Conservation (phyloP, 1,284 basidiomycete species). For the Rhodotorula glutinis region DNA sequence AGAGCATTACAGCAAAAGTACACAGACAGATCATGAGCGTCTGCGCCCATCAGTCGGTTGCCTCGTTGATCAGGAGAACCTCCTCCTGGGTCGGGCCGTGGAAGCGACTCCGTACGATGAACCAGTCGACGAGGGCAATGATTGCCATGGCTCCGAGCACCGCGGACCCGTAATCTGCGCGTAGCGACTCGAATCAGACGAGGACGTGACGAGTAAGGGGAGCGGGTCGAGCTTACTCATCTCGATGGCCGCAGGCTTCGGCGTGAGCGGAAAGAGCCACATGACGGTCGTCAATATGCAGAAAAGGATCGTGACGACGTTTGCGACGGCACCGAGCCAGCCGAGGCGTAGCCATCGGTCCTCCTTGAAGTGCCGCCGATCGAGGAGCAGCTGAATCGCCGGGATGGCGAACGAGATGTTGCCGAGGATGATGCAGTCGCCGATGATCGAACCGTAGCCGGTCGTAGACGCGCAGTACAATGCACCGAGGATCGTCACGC, state of each 20-base stretch:
- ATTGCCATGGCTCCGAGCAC: constrained; percentile 34
- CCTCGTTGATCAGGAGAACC: neutral
- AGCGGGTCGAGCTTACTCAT: constrained; percentile 44
- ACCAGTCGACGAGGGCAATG: constrained; percentile 47
- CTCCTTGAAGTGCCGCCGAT: constrained; percentile 46
- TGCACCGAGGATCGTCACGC: constrained; percentile 49
- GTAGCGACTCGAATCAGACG: neutral
- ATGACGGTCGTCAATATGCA: constrained; percentile 51
- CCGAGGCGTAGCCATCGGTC: constrained; percentile 35
- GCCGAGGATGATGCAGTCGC: constrained; percentile 49
- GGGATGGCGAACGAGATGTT: constrained; percentile 51
- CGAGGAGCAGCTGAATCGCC: constrained; percentile 48
- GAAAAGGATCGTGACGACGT: constrained; percentile 49
- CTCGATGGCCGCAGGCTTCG: constrained; percentile 47
- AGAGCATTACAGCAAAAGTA: too few relatives aligned
- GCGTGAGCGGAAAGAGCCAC: constrained; percentile 53
- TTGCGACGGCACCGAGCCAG: constrained; percentile 46
- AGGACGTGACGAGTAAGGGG: neutral
- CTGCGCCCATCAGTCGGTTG: neutral
- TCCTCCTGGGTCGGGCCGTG: constrained; percentile 3
- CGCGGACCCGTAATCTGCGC: constrained; percentile 45
- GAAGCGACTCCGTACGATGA: constrained; percentile 18
- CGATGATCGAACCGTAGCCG: constrained; percentile 53
- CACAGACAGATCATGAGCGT: too few relatives aligned
- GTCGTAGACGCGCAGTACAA: constrained; percentile 57